phyloP scores from a whole-genome alignment of 2,329 filamentous ascomycete genomes.

The Scedosporium boydii region DNA sequence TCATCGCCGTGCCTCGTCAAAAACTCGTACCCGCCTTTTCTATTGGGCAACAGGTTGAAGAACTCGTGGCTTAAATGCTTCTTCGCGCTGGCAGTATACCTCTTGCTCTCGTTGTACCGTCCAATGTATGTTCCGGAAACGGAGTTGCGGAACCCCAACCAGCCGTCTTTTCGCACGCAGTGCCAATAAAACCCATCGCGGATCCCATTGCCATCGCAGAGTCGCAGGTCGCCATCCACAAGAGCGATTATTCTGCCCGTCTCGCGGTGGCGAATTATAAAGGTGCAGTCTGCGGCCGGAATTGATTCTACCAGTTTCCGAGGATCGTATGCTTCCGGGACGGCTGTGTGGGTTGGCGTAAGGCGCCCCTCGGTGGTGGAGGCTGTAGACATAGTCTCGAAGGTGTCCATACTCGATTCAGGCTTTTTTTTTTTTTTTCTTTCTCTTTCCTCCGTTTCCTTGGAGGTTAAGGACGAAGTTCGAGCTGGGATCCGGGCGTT shows the following conservation, averaged over 20 bases:
- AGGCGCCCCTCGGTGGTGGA: no score
- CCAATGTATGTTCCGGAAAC: conserved; percentile 23
- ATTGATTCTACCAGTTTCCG: not conserved
- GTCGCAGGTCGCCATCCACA: conserved; percentile 17
- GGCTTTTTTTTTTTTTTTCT: no score
- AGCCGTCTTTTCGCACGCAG: conserved; percentile 26
- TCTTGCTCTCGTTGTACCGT: conserved; percentile 3
- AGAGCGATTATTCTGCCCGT: conserved; percentile 20
- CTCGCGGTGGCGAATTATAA: conserved; percentile 19
- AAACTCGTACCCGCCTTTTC: conserved; percentile 23
- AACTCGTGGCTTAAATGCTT: conserved; percentile 19
- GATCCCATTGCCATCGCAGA: conserved; percentile 11
- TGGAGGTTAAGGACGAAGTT: no score
- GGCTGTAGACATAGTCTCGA: no score
- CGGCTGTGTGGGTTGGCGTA: no score
- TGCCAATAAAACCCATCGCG: conserved; percentile 22
- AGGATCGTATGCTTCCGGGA: no score
- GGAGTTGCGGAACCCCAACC: conserved; percentile 27
- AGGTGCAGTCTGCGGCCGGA: conserved; percentile 15
- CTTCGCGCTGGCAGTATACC: conserved; percentile 10
- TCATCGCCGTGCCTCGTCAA: conserved; percentile 17
- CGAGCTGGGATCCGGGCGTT: no score
- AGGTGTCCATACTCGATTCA: no score
- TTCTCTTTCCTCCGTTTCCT: no score
- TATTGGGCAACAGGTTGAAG: conserved; percentile 18